These are phyloP conservation scores for Stephanodiscus minutulus DNA, from an alignment of 108 stramenopile genomes.

Conservation along the genomic window DNA sequence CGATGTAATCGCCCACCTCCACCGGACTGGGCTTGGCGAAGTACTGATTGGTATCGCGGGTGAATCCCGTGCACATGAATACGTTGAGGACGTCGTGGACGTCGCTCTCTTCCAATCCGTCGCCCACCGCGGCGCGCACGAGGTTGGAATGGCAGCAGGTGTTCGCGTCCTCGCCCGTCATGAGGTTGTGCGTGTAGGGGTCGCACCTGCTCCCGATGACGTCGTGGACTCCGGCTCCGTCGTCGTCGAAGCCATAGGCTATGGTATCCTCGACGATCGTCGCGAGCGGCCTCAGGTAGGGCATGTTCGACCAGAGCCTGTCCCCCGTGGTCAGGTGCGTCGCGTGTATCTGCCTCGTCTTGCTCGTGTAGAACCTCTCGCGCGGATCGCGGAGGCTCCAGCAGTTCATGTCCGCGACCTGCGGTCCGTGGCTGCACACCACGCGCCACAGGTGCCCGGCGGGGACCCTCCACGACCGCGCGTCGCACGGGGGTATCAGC, in stretches of 20 bases:
- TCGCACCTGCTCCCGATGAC: constrained; percentile 68
- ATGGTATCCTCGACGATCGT: constrained; percentile 62
- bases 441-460: constrained; percentile 60
- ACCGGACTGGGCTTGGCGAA: constrained; percentile 68
- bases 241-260: constrained; percentile 63
- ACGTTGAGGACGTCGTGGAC: constrained; percentile 71
- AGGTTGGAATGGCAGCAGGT: constrained; percentile 62
- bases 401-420: constrained; percentile 72
- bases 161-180: constrained; percentile 50
- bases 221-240: constrained; percentile 69
- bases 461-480: constrained; percentile 46
- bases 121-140: constrained; percentile 40
- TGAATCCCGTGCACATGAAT: constrained; percentile 62
- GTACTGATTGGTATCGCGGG: constrained; percentile 40
- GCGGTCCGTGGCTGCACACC: constrained; percentile 55
- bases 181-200: constrained; percentile 63
- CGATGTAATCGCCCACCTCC: constrained; percentile 69
- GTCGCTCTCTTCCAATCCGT: constrained; percentile 49
- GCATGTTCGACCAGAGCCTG: constrained; percentile 63
- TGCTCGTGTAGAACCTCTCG: constrained; percentile 61
- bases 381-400: constrained; percentile 42
- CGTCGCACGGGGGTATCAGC: constrained; percentile 53
- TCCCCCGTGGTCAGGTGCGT: constrained; percentile 61
- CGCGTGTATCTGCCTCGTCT: constrained; percentile 66
- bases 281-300: constrained; percentile 57